These are phyloP conservation scores for Sclerotiophoma versabilis DNA, from an alignment of 2,329 filamentous ascomycete species.

Conservation along the genomic window DNA sequence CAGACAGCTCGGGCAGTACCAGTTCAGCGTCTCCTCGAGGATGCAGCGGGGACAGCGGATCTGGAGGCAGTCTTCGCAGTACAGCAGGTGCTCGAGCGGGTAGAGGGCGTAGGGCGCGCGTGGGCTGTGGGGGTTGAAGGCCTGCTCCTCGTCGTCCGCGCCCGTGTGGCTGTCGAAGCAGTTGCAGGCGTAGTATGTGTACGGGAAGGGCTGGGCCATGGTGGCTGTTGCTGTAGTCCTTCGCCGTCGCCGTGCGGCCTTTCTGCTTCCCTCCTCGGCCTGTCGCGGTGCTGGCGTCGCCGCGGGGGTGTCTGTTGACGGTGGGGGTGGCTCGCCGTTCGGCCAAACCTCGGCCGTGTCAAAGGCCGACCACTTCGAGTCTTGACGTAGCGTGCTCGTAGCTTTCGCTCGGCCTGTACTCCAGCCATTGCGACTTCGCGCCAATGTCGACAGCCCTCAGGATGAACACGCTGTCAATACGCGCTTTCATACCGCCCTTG, in stretches of 20 bases:
- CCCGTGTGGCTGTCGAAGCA: constrained; percentile 60
- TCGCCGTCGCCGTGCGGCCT: neutral
- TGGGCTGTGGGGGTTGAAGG: constrained; percentile 84
- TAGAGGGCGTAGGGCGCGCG: constrained; percentile 92
- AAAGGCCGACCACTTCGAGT: constrained; percentile 9
- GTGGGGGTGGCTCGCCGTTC: neutral
- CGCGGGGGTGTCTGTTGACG: constrained; percentile 19
- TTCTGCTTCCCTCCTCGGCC: constrained; percentile 6
- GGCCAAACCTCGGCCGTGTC: constrained; percentile 11
- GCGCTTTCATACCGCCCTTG: constrained; percentile 46
- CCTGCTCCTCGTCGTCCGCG: constrained; percentile 74
- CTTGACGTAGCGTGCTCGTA: constrained; percentile 10
- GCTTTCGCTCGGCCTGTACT: neutral
- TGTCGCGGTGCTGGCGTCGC: constrained; percentile 2
- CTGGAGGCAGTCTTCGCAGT: constrained; percentile 97
- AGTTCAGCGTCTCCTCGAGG: constrained; percentile 90
- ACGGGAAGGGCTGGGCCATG: constrained; percentile 67
- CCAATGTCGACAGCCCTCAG: neutral
- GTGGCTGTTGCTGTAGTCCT: neutral
- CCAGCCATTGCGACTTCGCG: neutral
- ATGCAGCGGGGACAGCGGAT: constrained; percentile 94
- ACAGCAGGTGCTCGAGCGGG: constrained; percentile 90
- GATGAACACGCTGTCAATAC: constrained; percentile 45
- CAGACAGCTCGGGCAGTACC: constrained; percentile 92
- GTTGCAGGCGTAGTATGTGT: constrained; percentile 70